A percentile compares a stretch with the other conserved stretches of the same genome.
Conservation (phyloP, 495 filamentous ascomycete genomes). For the Penicillium ochrochloron region DNA sequence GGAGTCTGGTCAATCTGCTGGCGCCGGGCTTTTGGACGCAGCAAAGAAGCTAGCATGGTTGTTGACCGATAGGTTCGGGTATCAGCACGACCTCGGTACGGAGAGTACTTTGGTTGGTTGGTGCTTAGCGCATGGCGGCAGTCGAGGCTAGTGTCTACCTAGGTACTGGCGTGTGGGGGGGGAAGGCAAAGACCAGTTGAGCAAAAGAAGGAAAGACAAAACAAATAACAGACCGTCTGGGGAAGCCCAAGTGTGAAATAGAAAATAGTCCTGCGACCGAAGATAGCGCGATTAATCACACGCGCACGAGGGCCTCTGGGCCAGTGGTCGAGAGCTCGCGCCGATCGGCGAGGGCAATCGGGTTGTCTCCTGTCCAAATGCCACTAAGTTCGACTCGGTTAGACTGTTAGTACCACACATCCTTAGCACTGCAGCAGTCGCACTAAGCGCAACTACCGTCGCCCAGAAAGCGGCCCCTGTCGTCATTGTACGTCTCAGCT, state of each 20-base stretch:
- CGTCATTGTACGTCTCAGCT: slow-evolving; percentile 23
- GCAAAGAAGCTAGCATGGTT: slow-evolving; percentile 52
- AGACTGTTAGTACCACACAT: neutral
- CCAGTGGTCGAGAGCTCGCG: neutral
- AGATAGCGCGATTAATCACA: slow-evolving; percentile 4
- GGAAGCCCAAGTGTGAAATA: neutral
- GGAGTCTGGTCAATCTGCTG: slow-evolving; percentile 48
- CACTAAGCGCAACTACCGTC: slow-evolving; percentile 10
- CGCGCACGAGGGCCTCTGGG: neutral
- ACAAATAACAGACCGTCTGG: neutral
- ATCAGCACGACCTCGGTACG: slow-evolving; percentile 21
- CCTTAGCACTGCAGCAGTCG: neutral
- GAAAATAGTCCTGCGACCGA: neutral
- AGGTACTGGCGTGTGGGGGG: neutral
- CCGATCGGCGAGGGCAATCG: slow-evolving; percentile 3
- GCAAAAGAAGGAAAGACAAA: neutral
- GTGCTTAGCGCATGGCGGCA: slow-evolving; percentile 10
- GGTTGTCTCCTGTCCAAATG: neutral
- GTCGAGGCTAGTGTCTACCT: neutral
- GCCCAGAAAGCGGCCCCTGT: slow-evolving; percentile 14
- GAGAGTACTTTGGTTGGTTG: neutral
- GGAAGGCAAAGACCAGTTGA: neutral
- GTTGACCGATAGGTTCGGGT: neutral
- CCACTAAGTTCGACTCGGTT: too few species aligned
- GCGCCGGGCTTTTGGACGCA: slow-evolving; percentile 49